Base-by-base conservation (phyloP, 352 stramenopile species). In the Phytophthora brassicae region DNA sequence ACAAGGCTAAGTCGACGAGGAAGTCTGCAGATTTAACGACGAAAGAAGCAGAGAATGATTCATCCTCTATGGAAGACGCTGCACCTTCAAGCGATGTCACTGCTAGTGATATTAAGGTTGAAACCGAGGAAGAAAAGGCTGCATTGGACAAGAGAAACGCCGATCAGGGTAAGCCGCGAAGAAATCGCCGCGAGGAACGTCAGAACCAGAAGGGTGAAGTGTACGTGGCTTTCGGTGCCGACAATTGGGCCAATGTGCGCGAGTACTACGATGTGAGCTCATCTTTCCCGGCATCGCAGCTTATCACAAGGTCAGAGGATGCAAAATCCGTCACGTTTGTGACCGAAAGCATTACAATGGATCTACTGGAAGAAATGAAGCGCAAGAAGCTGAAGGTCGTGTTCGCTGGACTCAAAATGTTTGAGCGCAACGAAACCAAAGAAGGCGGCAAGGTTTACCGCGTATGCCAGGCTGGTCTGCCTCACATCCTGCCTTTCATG, bases 381-480 rank as follows among this genome's bases (percentile, higher is more conserved):
- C 70, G 80, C 33, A 86, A 94, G 77, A 86, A 92, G 52, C 59
- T 95, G 39, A 88, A 95, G 65, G 79, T 98, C 43, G 83, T 98
- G 19, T 96, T 97, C 70, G 88, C 90, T 19, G 93, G 93, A 5
- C 75, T 97, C 28, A 96, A 97, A 69, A 90, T 97, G 61, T 97
- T 98, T 56, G 90, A 97, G 57, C 86, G 89, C 56, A 96, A 91
- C 59, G 89, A 92, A 43, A 78, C 86, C 22, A 60, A 64, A 1
- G 73, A 84, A 14, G 76, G 83, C 43, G 80, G 74, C 12, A 89
- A 86, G 44, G 79, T 85, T 14, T 97, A 95, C 75, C 90, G 93
- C 12, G 65, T 98, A 17, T 97, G 86, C 55, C 91, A 98, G 57
- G 82, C 92, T 6, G 90, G 92, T 26, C 51, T 97, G 20, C 66